These are phyloP conservation scores for Hortiboletus campestris DNA, from an alignment of 768 basidiomycete species.

Conservation along the genomic window DNA sequence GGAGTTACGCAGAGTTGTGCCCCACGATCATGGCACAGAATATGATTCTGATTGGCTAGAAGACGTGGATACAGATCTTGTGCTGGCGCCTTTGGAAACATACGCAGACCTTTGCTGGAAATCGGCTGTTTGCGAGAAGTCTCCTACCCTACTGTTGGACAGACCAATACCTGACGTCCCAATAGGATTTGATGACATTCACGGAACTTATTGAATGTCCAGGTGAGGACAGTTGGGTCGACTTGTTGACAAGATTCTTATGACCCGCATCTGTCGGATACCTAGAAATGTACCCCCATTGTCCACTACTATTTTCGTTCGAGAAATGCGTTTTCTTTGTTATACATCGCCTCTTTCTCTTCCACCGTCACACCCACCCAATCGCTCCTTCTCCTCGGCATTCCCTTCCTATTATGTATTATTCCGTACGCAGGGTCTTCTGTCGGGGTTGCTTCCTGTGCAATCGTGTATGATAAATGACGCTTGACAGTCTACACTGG, in stretches of 20 bases:
- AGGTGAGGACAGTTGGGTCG: slow-evolving; percentile 4
- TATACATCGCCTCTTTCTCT: background rate
- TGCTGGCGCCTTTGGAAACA: slow-evolving; percentile 27
- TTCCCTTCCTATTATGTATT: background rate
- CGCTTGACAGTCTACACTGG: background rate
- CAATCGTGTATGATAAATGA: slow-evolving; percentile 2
- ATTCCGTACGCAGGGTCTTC: background rate
- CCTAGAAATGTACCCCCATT: background rate
- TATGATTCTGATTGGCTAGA: slow-evolving; percentile 30
- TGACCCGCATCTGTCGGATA: background rate
- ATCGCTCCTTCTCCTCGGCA: slow-evolving; percentile 4
- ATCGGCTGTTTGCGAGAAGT: slow-evolving; percentile 24
- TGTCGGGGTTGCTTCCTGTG: background rate
- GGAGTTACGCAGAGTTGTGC: slow-evolving; percentile 26
- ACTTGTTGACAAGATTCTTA: background rate
- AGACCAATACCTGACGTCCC: slow-evolving; percentile 29
- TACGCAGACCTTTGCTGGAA: slow-evolving; percentile 32
- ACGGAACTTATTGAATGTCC: slow-evolving; percentile 11
- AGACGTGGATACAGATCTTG: slow-evolving; percentile 27
- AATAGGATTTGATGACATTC: slow-evolving; percentile 26
- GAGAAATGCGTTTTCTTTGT: background rate
- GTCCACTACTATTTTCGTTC: slow-evolving; percentile 11
- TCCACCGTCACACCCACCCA: background rate
- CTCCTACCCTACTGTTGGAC: background rate
- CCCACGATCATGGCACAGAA: slow-evolving; percentile 2